Base-by-base conservation (phyloP, 2,329 filamentous ascomycete species). In the Hysterium pulicare region DNA sequence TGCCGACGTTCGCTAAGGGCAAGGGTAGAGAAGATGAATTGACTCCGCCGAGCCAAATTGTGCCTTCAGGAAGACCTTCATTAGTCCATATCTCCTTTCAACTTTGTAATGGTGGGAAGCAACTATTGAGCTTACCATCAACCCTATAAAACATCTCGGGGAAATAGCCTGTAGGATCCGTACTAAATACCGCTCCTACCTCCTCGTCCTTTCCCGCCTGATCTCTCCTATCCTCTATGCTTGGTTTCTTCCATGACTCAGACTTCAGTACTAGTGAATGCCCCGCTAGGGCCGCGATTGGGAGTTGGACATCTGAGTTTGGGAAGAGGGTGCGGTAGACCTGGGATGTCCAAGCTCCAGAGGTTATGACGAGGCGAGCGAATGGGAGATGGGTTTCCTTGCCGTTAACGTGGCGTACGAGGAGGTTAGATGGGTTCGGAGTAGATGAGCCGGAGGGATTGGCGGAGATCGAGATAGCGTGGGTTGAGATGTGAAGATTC, bases 21-120 rank as follows among this genome's bases (percentile, higher is more conserved):
- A 89, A 66, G 1, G 77, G 72, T 1, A 83, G 70, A 0, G 56
- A 55, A 0, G 73, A 61, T 17, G 74, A 76, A 57, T 89, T 89
- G 23, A 88, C 58, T 0, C 86, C 85, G 0, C 81, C 82, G 31
- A 89, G 66, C 61, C 85, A 89, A 11, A 89, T 78, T 35, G 85
- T 75, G 1, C 78, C 81, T 9, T 77, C 78, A 3, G 75, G 55
- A 5, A 85, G 73, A 1, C 79, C 79, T 28, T 8, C 26, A 28
- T 28, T 8, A 8, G 26, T n/a, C 8, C 8, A 28, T 28, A n/a
- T n/a, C n/a, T 28, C 26, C 26, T 32, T 32, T 13, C 4, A 32
- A 16, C 15, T 17, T 34, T 34, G 13, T 34, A 4, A 34, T 34
- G n/a, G 11, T 34, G 32, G 4, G n/a, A n/a, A n/a, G n/a, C n/a